phyloP scores from a whole-genome alignment of 2,329 filamentous ascomycete genomes.

The Calonectria pauciramosa region DNA sequence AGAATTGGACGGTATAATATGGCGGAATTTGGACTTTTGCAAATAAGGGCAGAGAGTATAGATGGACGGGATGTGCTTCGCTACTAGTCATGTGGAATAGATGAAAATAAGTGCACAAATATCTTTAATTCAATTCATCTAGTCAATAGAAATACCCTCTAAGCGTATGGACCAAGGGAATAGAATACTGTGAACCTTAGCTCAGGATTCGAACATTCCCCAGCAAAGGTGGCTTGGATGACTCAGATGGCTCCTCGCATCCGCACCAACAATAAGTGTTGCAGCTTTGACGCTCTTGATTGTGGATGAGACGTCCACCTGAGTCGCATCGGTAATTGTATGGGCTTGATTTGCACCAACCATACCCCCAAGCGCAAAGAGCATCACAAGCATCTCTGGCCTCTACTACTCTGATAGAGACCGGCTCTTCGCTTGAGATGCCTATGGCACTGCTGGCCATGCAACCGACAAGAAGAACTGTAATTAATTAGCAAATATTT shows the following conservation, averaged over 20 bases:
- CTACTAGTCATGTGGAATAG: neutral
- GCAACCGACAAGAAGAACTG: neutral
- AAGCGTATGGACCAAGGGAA: neutral
- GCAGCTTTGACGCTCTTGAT: neutral
- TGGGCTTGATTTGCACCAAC: neutral
- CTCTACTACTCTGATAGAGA: neutral
- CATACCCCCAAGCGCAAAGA: neutral
- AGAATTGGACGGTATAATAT: neutral
- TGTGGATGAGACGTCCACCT: neutral
- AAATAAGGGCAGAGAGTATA: neutral
- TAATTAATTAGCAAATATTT: neutral
- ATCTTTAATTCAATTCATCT: neutral
- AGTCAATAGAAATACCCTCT: too few species aligned
- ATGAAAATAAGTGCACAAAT: neutral
- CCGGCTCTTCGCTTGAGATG: neutral
- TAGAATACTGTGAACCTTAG: neutral
- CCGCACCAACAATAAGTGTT: constrained; percentile 8
- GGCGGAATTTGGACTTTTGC: neutral
- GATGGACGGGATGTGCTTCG: neutral
- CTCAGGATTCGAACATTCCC: neutral
- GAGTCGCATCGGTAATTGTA: constrained; percentile 12
- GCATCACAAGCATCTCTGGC: neutral
- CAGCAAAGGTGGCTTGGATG: neutral
- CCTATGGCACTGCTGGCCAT: neutral
- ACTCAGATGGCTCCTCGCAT: neutral